A percentile compares a stretch with the other conserved stretches of the same genome.
Conservation (phyloP, 148 eudicot genomes). For the Chenopodium berlandieri region DNA sequence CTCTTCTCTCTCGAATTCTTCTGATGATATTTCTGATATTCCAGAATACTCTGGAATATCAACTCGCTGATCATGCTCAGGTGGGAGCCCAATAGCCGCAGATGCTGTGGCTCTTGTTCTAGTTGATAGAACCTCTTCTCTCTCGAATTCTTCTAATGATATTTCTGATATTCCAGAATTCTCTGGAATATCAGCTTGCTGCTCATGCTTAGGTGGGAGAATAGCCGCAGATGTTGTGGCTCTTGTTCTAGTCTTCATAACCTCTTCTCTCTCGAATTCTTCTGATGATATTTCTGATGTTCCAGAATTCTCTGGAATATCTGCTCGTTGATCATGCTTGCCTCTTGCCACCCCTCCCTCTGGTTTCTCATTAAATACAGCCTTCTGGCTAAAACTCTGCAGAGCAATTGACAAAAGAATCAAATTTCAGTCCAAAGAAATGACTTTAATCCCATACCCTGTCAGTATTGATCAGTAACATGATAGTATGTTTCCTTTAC, state of each 20-base stretch:
- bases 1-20: background rate
- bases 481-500: background rate
- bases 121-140: background rate
- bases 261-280: background rate
- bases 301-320: constrained; percentile 8
- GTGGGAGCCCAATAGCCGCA: background rate
- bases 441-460: background rate
- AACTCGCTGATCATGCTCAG: background rate
- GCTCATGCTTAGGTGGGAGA: constrained; percentile 5
- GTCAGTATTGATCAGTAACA: background rate
- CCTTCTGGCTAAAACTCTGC: constrained; percentile 8
- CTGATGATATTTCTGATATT: constrained; percentile 3
- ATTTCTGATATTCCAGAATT: background rate
- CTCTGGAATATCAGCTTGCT: no score
- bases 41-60: no score
- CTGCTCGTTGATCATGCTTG: constrained; percentile 1
- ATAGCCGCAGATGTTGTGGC: background rate
- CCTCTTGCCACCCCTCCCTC: constrained; percentile 3
- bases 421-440: background rate
- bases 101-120: background rate
- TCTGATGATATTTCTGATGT: constrained; percentile 13
- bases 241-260: background rate
- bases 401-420: background rate
- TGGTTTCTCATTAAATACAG: background rate
- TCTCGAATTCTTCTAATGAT: background rate